Conservation (phyloP, 768 basidiomycete genomes). For the Neoboletus brunneissimus region DNA sequence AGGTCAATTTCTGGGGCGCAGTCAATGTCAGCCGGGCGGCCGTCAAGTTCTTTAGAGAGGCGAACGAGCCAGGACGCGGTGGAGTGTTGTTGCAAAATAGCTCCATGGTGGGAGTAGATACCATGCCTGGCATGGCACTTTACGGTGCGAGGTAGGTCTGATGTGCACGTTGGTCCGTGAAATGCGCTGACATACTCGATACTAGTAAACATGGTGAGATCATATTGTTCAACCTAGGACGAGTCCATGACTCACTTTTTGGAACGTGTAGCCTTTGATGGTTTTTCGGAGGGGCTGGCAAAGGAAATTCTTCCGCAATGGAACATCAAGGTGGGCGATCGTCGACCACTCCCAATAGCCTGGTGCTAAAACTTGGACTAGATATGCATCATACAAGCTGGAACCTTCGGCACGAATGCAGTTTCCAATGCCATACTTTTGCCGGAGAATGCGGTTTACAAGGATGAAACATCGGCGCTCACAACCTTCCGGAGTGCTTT, state of each 20-base stretch:
- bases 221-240: too few species aligned
- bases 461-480: background rate
- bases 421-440: background rate
- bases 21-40: slow-evolving; percentile 28
- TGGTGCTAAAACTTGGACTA: background rate
- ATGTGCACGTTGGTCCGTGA: slow-evolving; percentile 8
- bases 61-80: slow-evolving; percentile 33
- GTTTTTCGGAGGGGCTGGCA: slow-evolving; percentile 31
- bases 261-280: slow-evolving; percentile 31
- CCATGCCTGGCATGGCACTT: slow-evolving; percentile 9
- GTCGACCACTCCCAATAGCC: background rate
- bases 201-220: slow-evolving; percentile 20
- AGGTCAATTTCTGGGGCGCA: slow-evolving; percentile 30
- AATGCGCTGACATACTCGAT: background rate
- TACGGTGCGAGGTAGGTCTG: slow-evolving; percentile 19
- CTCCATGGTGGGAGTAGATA: slow-evolving; percentile 30
- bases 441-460: slow-evolving; percentile 11
- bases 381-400: slow-evolving; percentile 20
- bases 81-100: slow-evolving; percentile 37
- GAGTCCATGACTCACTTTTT: background rate
- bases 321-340: slow-evolving; percentile 34
- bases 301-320: slow-evolving; percentile 40
- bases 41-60: slow-evolving; percentile 33
- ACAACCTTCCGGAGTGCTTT: background rate
- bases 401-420: slow-evolving; percentile 14